Evolutionary conservation across 2,329 filamentous ascomycete species (phyloP).

Genomic region (Leptographium wingfieldii): DNA sequence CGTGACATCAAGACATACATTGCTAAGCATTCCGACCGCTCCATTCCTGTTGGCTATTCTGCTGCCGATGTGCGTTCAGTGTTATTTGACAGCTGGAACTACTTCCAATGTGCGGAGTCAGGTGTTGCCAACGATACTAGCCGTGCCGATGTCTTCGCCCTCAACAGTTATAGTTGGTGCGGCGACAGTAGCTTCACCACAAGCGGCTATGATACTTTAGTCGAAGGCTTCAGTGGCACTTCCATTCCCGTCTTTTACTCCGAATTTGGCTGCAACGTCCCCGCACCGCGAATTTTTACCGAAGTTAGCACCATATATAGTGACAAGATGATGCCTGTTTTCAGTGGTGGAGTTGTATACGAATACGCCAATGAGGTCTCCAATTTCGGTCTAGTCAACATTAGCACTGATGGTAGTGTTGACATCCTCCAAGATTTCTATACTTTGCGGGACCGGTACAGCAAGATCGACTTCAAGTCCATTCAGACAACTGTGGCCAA

Average conservation of each 20-base stretch:
- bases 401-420: slow-evolving; percentile 45
- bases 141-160: slow-evolving; percentile 60
- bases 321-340: slow-evolving; percentile 50
- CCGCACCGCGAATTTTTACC: slow-evolving; percentile 59
- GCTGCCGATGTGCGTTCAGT: slow-evolving; percentile 66
- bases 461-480: slow-evolving; percentile 56
- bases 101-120: slow-evolving; percentile 53
- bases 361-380: slow-evolving; percentile 64
- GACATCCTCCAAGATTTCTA: slow-evolving; percentile 53
- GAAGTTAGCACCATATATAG: slow-evolving; percentile 65
- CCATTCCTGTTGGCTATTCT: slow-evolving; percentile 68
- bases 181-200: slow-evolving; percentile 40
- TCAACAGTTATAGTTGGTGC: slow-evolving; percentile 64
- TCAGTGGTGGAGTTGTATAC: slow-evolving; percentile 71
- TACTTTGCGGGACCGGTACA: slow-evolving; percentile 63
- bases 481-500: slow-evolving; percentile 50
- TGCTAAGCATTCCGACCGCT: slow-evolving; percentile 52
- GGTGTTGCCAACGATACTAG: slow-evolving; percentile 45
- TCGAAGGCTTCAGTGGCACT: slow-evolving; percentile 50
- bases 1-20: slow-evolving; percentile 75
- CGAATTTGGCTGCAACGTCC: slow-evolving; percentile 67
- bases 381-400: slow-evolving; percentile 50
- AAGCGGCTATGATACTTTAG: slow-evolving; percentile 43
- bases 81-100: slow-evolving; percentile 63
- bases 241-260: slow-evolving; percentile 72